Evolutionary conservation across 2,329 filamentous ascomycete species (phyloP), one percentile per base, ranked within the genome.

Genomic region (Penicillium olsonii): DNA sequence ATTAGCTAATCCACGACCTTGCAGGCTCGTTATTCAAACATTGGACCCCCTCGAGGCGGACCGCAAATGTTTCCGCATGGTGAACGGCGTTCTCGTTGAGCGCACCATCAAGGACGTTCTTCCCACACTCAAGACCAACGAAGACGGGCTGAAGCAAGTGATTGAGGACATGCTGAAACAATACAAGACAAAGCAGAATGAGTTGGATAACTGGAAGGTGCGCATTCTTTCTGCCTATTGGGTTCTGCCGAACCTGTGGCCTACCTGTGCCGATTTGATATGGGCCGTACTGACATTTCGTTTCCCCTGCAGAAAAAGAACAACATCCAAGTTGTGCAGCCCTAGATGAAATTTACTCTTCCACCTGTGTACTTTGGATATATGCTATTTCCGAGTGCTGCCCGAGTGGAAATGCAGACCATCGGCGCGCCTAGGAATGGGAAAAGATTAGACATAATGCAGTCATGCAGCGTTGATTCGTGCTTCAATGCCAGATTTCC

Each of bases 121-220:
- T 47, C 94, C 94, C 5, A 88, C 90, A 20, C 79, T 99, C 53
- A 87, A 90, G 75, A 97, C 91, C 17, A 97, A 99, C 69, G 88
- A 90, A 20, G 92, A 97, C 56, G 92, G 94, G 2, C 70, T 99
- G 68, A 94, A 88, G 75, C 95, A 96, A 75, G 91, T 97, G 24
- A 78, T 97, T 47, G 92, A 96, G 56, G 92, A 96, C 69, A 76
- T 99, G 56, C 83, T 97, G 60, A 96, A 96, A 81, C 90, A 96
- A 75, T 97, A 97, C 80, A 95, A 95, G 78, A 76, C 79, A 26
- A 95, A 96, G 75, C 92, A 99, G 72, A 85, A 90, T 35, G 94
- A 99, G 68, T 83, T 99, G 79, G 92, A 99, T 70, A 92, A 87
- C 72, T 99, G 94, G 94, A 99, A 99, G 90, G 92, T 95, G 75